phyloP scores from a whole-genome alignment of 768 basidiomycete species.

The Kondoa malvinella region DNA sequence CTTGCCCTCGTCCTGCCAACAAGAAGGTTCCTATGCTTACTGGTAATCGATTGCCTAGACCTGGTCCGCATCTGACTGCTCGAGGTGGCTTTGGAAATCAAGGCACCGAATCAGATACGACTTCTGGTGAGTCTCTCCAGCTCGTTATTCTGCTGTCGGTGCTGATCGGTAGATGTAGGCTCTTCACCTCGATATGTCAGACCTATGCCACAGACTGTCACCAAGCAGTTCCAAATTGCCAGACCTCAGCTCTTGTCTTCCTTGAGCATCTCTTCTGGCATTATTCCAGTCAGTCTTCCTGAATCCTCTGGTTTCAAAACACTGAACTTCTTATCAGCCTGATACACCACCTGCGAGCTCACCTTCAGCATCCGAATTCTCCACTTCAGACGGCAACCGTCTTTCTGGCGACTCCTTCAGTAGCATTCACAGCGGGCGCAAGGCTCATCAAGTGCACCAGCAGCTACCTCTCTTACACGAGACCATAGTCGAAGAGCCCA shows the following conservation, averaged over 20 bases:
- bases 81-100: background rate
- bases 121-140: background rate
- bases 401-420: background rate
- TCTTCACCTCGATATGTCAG: background rate
- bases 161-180: background rate
- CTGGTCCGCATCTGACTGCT: background rate
- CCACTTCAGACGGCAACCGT: background rate
- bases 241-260: background rate
- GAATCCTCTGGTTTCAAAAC: background rate
- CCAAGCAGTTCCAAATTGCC: background rate
- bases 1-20: background rate
- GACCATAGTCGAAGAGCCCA: background rate
- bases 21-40: background rate
- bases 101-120: background rate
- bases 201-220: background rate
- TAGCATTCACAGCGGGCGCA: background rate
- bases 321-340: background rate
- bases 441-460: background rate
- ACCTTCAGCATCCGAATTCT: background rate
- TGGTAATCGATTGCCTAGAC: background rate
- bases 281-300: background rate
- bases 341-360: background rate
- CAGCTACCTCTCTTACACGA: background rate
- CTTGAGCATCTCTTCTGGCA: background rate
- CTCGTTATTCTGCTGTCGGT: background rate